These are phyloP conservation scores for Colletotrichum shisoi DNA, from an alignment of 2,329 filamentous ascomycete species.

Conservation along the genomic window DNA sequence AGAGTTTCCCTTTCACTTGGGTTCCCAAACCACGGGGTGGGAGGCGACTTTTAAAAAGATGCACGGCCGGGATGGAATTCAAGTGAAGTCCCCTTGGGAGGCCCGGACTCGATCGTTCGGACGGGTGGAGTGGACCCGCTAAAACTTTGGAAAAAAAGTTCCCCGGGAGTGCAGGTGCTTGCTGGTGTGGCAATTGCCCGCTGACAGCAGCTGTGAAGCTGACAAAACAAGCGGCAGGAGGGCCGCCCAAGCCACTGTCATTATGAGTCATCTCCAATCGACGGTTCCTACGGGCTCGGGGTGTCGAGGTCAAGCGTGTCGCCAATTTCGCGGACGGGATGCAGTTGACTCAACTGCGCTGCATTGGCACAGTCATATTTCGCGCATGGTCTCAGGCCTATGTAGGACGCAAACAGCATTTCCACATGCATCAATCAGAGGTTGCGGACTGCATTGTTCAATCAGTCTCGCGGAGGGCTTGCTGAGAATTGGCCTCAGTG, in stretches of 20 bases:
- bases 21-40: constrained; percentile 4
- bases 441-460: neutral
- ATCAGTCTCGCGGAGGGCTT: neutral
- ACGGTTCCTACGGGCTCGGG: neutral
- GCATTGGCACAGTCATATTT: constrained; percentile 14
- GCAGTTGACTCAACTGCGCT: constrained; percentile 29
- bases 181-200: constrained; percentile 32
- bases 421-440: neutral
- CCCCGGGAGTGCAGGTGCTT: neutral
- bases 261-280: constrained; percentile 36
- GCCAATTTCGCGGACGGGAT: neutral
- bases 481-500: constrained; percentile 30
- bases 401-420: neutral
- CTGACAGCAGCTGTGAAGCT: constrained; percentile 27
- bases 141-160: constrained; percentile 14
- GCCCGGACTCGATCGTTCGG: constrained; percentile 29
- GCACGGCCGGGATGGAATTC: constrained; percentile 6
- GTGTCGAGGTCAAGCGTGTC: too few relatives aligned
- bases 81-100: constrained; percentile 20
- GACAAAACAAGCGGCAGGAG: constrained; percentile 32
- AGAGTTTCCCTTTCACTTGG: constrained; percentile 6
- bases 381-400: constrained; percentile 7
- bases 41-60: constrained; percentile 32
- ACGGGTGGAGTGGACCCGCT: constrained; percentile 30
- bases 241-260: constrained; percentile 21